These are phyloP conservation scores for Tetraselmis chui DNA, from an alignment of 139 green algal species.

Conservation along the genomic window DNA sequence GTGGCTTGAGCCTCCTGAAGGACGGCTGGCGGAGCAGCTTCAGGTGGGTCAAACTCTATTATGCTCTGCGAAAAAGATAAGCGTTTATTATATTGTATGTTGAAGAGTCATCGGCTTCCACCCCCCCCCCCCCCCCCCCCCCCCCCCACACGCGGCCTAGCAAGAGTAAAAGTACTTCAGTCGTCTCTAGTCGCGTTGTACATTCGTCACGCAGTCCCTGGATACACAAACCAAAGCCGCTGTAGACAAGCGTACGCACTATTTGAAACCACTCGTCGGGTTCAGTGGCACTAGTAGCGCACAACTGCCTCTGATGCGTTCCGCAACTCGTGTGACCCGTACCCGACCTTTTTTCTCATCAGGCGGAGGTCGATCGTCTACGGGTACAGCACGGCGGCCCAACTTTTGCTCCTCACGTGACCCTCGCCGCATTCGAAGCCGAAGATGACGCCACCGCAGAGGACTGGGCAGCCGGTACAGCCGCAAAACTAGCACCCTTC, in stretches of 20 bases:
- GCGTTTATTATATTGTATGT: too few relatives aligned
- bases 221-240: too few relatives aligned
- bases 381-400: slow-evolving; percentile 2
- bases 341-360: too few relatives aligned
- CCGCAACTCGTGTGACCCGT: neutral
- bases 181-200: too few relatives aligned
- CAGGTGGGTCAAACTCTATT: too few relatives aligned
- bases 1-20: slow-evolving; percentile 8
- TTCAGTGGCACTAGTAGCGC: neutral
- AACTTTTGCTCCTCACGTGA: slow-evolving; percentile 32
- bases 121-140: too few relatives aligned
- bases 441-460: neutral
- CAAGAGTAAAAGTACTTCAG: neutral
- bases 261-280: too few relatives aligned
- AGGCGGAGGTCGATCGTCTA: slow-evolving; percentile 16
- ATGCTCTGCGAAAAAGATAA: too few relatives aligned
- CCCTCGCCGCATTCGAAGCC: slow-evolving; percentile 10
- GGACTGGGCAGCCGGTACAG: neutral
- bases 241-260: too few relatives aligned
- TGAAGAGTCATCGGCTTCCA: too few relatives aligned
- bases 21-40: slow-evolving; percentile 7
- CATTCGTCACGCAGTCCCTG: too few relatives aligned
- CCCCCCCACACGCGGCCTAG: neutral
- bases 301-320: neutral
- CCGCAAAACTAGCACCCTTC: neutral